These are phyloP conservation scores for Geoglossum glabrum DNA, from an alignment of 495 filamentous ascomycete species.

Conservation along the genomic window DNA sequence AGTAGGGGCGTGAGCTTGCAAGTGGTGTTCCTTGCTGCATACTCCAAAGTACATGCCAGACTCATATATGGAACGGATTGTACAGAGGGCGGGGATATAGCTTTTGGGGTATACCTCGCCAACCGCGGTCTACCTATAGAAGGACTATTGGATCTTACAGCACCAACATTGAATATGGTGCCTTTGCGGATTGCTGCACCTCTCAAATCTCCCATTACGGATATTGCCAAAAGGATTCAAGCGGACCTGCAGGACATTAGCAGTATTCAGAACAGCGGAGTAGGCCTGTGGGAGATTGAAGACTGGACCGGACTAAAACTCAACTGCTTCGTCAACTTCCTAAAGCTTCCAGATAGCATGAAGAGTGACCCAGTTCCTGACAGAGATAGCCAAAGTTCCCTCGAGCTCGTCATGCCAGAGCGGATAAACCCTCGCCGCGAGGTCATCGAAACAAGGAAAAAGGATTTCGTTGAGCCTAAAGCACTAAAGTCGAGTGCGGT, in stretches of 20 bases:
- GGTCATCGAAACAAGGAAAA: neutral
- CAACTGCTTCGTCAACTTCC: constrained; percentile 35
- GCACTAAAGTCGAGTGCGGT: constrained; percentile 12
- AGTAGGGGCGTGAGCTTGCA: constrained; percentile 25
- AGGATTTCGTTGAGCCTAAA: constrained; percentile 7
- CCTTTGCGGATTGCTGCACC: constrained; percentile 23
- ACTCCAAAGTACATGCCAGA: constrained; percentile 21
- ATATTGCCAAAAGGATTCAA: constrained; percentile 25
- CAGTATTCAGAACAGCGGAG: constrained; percentile 15
- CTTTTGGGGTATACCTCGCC: constrained; percentile 34
- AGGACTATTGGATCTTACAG: constrained; percentile 17
- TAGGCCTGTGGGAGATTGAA: constrained; percentile 28
- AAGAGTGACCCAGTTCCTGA: constrained; percentile 2
- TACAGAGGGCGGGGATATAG: constrained; percentile 11
- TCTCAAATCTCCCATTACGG: constrained; percentile 9
- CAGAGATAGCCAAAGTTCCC: neutral
- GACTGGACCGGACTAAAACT: constrained; percentile 26
- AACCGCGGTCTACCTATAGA: constrained; percentile 28
- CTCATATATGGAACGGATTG: constrained; percentile 9
- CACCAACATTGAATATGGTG: constrained; percentile 33
- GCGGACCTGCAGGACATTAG: constrained; percentile 22
- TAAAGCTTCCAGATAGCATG: constrained; percentile 19
- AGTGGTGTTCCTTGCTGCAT: constrained; percentile 27
- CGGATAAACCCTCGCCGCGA: neutral
- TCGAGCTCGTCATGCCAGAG: neutral